A percentile compares a stretch with the other conserved stretches of the same genome.
These are phyloP conservation scores for Colletotrichum sp. DNA, from an alignment of 2,329 filamentous ascomycete genomes.

Conservation along the genomic window DNA sequence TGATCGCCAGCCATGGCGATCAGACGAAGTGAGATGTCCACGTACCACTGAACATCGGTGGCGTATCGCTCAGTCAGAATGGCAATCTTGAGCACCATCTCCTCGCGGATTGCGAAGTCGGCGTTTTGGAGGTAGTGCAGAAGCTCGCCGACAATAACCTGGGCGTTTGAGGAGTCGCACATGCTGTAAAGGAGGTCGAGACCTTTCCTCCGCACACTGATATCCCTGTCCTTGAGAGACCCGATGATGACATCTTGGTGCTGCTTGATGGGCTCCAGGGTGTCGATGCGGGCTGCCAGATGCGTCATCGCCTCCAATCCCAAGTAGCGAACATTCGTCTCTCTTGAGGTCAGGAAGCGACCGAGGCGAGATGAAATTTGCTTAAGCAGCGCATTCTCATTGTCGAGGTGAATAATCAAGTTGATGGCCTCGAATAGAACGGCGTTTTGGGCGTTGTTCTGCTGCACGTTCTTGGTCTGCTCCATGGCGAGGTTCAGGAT, in stretches of 20 bases:
- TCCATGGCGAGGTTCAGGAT: constrained; percentile 93
- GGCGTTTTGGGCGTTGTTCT: constrained; percentile 98
- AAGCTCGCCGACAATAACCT: constrained; percentile 91
- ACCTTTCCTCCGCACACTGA: constrained; percentile 94
- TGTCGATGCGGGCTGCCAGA: constrained; percentile 90
- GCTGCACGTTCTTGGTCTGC: constrained; percentile 96
- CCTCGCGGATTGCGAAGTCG: constrained; percentile 96
- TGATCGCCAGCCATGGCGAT: constrained; percentile 98
- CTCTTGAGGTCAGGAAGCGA: constrained; percentile 94
- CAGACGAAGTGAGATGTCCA: constrained; percentile 92
- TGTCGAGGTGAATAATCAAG: constrained; percentile 95
- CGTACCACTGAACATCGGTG: constrained; percentile 98
- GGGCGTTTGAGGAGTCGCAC: constrained; percentile 96
- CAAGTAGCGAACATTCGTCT: constrained; percentile 96
- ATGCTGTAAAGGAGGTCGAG: constrained; percentile 98
- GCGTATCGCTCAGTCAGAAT: constrained; percentile 99
- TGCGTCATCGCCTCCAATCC: constrained; percentile 98
- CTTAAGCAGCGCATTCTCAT: constrained; percentile 92
- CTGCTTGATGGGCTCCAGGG: constrained; percentile 95
- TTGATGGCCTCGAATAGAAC: constrained; percentile 99
- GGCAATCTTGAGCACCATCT: constrained; percentile 99
- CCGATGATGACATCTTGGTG: constrained; percentile 96
- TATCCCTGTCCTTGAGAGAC: constrained; percentile 92
- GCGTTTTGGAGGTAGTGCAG: constrained; percentile 94
- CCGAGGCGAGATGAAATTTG: constrained; percentile 91